These are phyloP conservation scores for Gastrodia elata DNA, from an alignment of 106 monocot species.

Conservation along the genomic window DNA sequence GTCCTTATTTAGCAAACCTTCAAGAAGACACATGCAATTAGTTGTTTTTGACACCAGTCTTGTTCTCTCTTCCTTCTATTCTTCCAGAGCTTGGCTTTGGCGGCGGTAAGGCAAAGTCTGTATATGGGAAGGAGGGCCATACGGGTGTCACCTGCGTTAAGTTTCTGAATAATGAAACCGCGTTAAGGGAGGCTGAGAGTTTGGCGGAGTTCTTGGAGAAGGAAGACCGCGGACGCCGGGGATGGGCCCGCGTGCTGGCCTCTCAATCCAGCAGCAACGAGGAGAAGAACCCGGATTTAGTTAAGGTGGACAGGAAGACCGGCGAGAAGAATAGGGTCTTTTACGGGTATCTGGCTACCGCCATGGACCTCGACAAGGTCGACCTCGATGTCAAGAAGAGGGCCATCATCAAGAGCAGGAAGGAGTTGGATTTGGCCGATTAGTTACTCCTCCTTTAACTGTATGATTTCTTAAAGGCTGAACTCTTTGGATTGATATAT, in stretches of 20 bases:
- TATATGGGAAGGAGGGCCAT: constrained; percentile 87
- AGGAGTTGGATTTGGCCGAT: constrained; percentile 40
- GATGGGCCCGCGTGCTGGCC: constrained; percentile 50
- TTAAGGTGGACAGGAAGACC: constrained; percentile 52
- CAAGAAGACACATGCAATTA: neutral
- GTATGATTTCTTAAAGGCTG: neutral
- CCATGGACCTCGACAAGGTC: constrained; percentile 61
- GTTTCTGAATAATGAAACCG: constrained; percentile 54
- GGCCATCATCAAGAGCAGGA: constrained; percentile 52
- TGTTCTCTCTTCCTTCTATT: constrained; percentile 11
- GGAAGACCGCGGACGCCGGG: constrained; percentile 50
- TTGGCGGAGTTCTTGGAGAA: constrained; percentile 63
- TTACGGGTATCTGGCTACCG: constrained; percentile 81
- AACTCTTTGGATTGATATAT: neutral
- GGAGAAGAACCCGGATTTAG: constrained; percentile 54
- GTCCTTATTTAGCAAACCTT: too few relatives aligned
- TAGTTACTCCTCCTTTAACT: neutral
- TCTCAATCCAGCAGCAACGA: constrained; percentile 22
- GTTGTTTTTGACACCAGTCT: neutral
- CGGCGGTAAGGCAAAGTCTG: constrained; percentile 65
- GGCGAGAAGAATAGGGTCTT: constrained; percentile 69
- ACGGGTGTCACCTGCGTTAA: constrained; percentile 56
- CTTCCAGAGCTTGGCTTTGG: constrained; percentile 74
- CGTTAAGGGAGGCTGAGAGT: constrained; percentile 71
- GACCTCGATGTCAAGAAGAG: constrained; percentile 66